A percentile compares a stretch with the other conserved stretches of the same genome.
phyloP scores from a whole-genome alignment of 176 grass and related monocot genomes.

The Rhipidocladum racemiflorum region DNA sequence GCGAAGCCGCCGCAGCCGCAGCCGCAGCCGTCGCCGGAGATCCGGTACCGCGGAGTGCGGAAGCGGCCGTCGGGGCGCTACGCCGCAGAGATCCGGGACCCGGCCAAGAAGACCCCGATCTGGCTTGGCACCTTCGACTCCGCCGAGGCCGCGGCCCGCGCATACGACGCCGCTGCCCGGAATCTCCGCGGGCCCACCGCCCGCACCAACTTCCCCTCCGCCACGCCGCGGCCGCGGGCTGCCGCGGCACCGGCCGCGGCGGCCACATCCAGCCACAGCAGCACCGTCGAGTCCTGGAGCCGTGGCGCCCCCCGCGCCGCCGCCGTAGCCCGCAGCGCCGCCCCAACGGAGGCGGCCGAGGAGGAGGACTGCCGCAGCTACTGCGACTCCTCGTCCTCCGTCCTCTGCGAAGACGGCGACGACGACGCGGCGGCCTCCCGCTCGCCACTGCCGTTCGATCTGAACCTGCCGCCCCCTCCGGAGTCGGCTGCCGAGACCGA shows the following conservation, averaged over 20 bases:
- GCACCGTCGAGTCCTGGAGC: constrained; percentile 81
- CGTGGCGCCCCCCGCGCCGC: constrained; percentile 37
- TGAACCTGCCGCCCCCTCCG: constrained; percentile 64
- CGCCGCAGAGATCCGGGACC: constrained; percentile 93
- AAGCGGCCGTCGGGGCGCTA: constrained; percentile 70
- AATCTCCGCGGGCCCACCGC: constrained; percentile 58
- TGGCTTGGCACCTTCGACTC: constrained; percentile 82
- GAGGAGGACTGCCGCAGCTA: constrained; percentile 57
- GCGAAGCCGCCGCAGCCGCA: constrained; percentile 34
- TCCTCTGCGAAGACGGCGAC: constrained; percentile 44
- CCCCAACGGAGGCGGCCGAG: background rate
- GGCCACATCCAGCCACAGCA: constrained; percentile 75
- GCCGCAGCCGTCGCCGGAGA: constrained; percentile 41
- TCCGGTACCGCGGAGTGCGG: constrained; percentile 75
- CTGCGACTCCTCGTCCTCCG: constrained; percentile 77
- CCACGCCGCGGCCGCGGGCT: constrained; percentile 12
- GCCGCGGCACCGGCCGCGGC: background rate
- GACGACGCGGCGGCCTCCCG: constrained; percentile 44
- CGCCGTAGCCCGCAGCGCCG: constrained; percentile 23
- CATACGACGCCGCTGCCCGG: constrained; percentile 73
- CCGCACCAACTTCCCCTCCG: constrained; percentile 56
- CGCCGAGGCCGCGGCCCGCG: constrained; percentile 76
- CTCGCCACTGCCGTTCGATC: constrained; percentile 64
- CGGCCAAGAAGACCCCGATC: constrained; percentile 68
- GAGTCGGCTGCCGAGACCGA: constrained; percentile 44